phyloP scores from a whole-genome alignment of 1,139 yeast genomes.

The Pichia sp. region DNA sequence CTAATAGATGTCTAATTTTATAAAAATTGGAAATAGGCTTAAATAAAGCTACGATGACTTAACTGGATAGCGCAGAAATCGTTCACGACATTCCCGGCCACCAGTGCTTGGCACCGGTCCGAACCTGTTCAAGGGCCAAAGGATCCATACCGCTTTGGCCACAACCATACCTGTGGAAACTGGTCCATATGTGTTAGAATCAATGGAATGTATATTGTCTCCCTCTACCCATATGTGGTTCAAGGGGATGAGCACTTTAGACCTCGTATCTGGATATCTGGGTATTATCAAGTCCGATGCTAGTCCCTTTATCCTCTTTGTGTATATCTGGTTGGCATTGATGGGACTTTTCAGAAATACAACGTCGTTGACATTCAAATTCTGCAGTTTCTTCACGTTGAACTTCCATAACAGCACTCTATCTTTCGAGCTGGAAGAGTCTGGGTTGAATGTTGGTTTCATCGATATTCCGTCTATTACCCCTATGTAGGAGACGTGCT shows the following conservation, averaged over 20 bases:
- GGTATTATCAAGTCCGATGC: conserved; percentile 45
- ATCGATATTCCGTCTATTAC: conserved; percentile 80
- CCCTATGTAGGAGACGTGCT: conserved; percentile 70
- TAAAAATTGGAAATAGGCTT: background rate
- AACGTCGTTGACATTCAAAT: conserved; percentile 62
- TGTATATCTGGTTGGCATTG: conserved; percentile 67
- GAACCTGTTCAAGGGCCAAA: conserved; percentile 55
- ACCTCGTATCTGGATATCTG: conserved; percentile 62
- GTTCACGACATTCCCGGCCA: conserved; percentile 37
- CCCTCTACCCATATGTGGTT: conserved; percentile 70
- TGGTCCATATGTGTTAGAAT: conserved; percentile 83
- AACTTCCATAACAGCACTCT: conserved; percentile 69
- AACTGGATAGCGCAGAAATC: conserved; percentile 41
- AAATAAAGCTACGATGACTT: background rate
- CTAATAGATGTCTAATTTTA: background rate
- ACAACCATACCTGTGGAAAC: conserved; percentile 71
- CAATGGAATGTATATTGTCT: conserved; percentile 64
- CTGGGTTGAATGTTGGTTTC: conserved; percentile 81
- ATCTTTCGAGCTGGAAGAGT: conserved; percentile 46
- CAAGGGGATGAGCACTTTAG: conserved; percentile 59
- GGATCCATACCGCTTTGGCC: conserved; percentile 62
- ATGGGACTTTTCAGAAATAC: conserved; percentile 74
- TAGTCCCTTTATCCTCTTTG: conserved; percentile 75
- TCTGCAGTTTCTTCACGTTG: conserved; percentile 45
- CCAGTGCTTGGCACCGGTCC: conserved; percentile 40